Evolutionary conservation across 192 early-diverging fungal species (phyloP).

Genomic region (Coemansia sp.): DNA sequence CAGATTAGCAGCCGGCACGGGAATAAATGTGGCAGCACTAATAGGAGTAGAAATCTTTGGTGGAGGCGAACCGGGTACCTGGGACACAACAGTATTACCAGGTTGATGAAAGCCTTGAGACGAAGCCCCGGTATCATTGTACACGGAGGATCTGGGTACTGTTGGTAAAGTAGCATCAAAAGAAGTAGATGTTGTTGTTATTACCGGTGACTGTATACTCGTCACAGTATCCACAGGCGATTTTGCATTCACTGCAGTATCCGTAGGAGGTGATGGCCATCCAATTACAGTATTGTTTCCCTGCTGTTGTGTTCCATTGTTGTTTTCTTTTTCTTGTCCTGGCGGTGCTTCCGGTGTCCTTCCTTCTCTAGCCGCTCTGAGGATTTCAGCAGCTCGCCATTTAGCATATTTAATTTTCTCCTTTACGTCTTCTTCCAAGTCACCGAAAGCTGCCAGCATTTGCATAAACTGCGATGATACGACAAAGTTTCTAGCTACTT

Average conservation of each 20-base stretch:
- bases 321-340: not conserved
- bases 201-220: no score
- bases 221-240: no score
- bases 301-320: constrained; percentile 30
- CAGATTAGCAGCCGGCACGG: constrained; percentile 34
- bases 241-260: no score
- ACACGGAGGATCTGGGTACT: not conserved
- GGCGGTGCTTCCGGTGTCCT: constrained; percentile 62
- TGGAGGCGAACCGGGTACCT: not conserved
- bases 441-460: constrained; percentile 79
- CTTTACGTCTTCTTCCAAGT: constrained; percentile 62
- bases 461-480: constrained; percentile 90
- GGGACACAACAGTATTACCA: no score
- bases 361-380: constrained; percentile 88
- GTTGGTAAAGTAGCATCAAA: not conserved
- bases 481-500: constrained; percentile 87
- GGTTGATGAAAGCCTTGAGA: no score
- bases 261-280: no score
- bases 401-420: constrained; percentile 96
- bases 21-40: constrained; percentile 32
- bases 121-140: not conserved
- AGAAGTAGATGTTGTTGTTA: not conserved
- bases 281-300: no score
- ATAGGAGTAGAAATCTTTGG: not conserved
- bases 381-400: constrained; percentile 93